Conservation (phyloP, 1,139 yeast species). For the Debaryomycetaceae sp. region DNA sequence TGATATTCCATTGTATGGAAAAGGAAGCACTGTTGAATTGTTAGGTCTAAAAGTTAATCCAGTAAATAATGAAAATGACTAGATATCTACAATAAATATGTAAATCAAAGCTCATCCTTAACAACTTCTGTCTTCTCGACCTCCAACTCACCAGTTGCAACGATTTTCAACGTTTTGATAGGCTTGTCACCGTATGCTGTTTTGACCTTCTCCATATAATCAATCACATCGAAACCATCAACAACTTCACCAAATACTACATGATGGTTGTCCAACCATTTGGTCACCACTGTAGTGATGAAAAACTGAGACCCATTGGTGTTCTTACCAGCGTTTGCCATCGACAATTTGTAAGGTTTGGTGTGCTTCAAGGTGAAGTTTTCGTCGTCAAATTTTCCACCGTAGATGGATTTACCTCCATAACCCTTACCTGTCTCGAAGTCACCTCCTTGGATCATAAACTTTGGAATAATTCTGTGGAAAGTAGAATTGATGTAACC, state of each 20-base stretch:
- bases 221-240: constrained; percentile 63
- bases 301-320: constrained; percentile 67
- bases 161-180: constrained; percentile 45
- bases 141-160: constrained; percentile 43
- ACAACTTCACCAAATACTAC: constrained; percentile 81
- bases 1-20: constrained; percentile 39
- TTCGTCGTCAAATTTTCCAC: constrained; percentile 55
- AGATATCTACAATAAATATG: background rate
- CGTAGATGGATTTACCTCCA: constrained; percentile 60
- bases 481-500: constrained; percentile 49
- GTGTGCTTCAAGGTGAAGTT: constrained; percentile 56
- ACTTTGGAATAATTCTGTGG: constrained; percentile 57
- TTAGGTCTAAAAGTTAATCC: constrained; percentile 28
- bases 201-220: constrained; percentile 50
- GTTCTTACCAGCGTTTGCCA: constrained; percentile 64
- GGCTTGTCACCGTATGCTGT: constrained; percentile 53
- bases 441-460: constrained; percentile 66
- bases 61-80: constrained; percentile 2
- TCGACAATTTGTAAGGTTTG: constrained; percentile 54
- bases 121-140: constrained; percentile 15
- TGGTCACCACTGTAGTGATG: constrained; percentile 58
- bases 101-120: constrained; percentile 28
- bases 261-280: constrained; percentile 66
- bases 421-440: constrained; percentile 57
- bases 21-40: constrained; percentile 38